A percentile compares a stretch with the other conserved stretches of the same genome.
These are phyloP conservation scores for Pterula multifida DNA, from an alignment of 1,284 basidiomycete genomes.

Conservation along the genomic window DNA sequence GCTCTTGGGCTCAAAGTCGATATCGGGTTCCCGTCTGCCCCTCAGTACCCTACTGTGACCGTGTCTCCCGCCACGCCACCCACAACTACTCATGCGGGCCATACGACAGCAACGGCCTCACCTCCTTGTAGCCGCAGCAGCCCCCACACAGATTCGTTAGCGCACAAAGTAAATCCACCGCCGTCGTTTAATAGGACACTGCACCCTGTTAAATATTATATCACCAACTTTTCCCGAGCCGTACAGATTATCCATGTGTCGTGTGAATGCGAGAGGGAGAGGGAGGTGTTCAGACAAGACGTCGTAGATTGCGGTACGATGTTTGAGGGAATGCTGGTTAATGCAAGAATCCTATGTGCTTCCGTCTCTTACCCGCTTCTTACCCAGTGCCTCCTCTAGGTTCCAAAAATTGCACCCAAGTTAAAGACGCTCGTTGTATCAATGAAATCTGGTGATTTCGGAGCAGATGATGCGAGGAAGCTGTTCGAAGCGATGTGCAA, in stretches of 20 bases:
- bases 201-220: slow-evolving; percentile 36
- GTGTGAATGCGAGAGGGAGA: neutral
- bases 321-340: slow-evolving; percentile 20
- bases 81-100: no score
- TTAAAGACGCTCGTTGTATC: slow-evolving; percentile 27
- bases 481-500: slow-evolving; percentile 27
- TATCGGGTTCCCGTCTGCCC: slow-evolving; percentile 16
- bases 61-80: no score
- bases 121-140: slow-evolving; percentile 2
- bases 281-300: slow-evolving; percentile 19
- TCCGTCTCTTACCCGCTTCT: slow-evolving; percentile 5
- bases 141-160: no score
- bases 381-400: slow-evolving; percentile 12
- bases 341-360: slow-evolving; percentile 13
- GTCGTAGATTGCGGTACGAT: slow-evolving; percentile 27
- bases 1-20: slow-evolving; percentile 29
- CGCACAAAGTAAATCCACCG: neutral
- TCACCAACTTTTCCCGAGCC: slow-evolving; percentile 27
- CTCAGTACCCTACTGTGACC: neutral
- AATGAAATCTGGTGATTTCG: slow-evolving; percentile 31
- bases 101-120: no score
- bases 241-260: slow-evolving; percentile 8
- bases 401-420: slow-evolving; percentile 24
- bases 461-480: slow-evolving; percentile 31
- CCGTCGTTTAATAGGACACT: slow-evolving; percentile 25